A percentile compares a stretch with the other conserved stretches of the same genome.
Conservation (phyloP, 768 basidiomycete genomes). For the Mycena kentingensis region DNA sequence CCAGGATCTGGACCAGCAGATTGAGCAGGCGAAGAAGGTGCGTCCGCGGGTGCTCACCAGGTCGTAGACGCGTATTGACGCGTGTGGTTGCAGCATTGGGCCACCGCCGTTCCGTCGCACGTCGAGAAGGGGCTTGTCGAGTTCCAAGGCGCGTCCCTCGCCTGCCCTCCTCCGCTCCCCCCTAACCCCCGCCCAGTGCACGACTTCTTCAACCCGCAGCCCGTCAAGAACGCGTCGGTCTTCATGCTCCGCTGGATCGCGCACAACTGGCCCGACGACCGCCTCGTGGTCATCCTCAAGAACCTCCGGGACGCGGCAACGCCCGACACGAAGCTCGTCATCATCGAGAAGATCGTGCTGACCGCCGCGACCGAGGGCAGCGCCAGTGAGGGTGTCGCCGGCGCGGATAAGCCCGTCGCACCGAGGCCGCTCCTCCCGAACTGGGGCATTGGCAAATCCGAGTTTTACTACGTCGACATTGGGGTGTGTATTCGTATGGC, state of each 20-base stretch:
- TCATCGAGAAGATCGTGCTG: slow-evolving; percentile 16
- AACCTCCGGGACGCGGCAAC: slow-evolving; percentile 42
- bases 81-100: slow-evolving; percentile 9
- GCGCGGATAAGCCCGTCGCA: slow-evolving; percentile 1
- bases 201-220: slow-evolving; percentile 26
- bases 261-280: slow-evolving; percentile 55
- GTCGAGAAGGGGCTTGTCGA: slow-evolving; percentile 23
- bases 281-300: slow-evolving; percentile 41
- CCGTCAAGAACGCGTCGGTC: slow-evolving; percentile 37
- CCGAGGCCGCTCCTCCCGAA: slow-evolving; percentile 16
- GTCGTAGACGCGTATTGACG: not conserved
- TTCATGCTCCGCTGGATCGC: slow-evolving; percentile 46
- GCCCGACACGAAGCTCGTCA: slow-evolving; percentile 23
- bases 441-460: slow-evolving; percentile 12
- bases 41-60: not conserved
- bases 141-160: slow-evolving; percentile 21
- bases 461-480: slow-evolving; percentile 19
- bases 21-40: slow-evolving; percentile 20
- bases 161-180: too few species aligned
- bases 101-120: slow-evolving; percentile 20
- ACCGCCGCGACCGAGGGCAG: slow-evolving; percentile 4
- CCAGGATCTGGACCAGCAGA: slow-evolving; percentile 14
- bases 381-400: not conserved
- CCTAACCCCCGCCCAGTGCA: not conserved
- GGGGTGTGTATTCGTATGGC: slow-evolving; percentile 3